Evolutionary conservation across 768 basidiomycete species (phyloP).

Genomic region (Calocybe gangraenosa): DNA sequence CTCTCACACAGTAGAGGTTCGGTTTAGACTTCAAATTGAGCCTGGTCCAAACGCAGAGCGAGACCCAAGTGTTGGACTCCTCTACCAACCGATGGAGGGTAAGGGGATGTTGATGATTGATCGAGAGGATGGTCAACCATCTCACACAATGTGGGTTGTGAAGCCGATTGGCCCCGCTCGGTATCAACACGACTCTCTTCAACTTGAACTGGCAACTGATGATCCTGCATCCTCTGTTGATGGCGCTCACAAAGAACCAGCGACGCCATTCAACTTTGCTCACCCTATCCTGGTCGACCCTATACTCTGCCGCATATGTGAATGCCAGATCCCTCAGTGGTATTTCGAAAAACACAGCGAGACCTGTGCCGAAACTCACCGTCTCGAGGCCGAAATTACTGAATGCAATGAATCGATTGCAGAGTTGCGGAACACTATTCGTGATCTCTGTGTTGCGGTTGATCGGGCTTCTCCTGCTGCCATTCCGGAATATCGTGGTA

Average conservation of each 20-base stretch:
- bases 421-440: conserved; percentile 84
- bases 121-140: conserved; percentile 79
- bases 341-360: conserved; percentile 99
- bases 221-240: conserved; percentile 38
- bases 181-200: conserved; percentile 61
- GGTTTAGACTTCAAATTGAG: conserved; percentile 81
- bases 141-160: conserved; percentile 98
- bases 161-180: conserved; percentile 75
- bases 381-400: conserved; percentile 90
- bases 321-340: conserved; percentile 95
- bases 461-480: conserved; percentile 68
- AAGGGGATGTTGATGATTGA: conserved; percentile 99
- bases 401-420: conserved; percentile 91
- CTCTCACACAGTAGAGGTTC: conserved; percentile 89
- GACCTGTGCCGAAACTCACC: conserved; percentile 94
- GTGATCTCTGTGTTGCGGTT: conserved; percentile 67
- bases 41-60: conserved; percentile 42
- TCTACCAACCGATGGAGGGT: conserved; percentile 90
- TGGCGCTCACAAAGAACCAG: conserved; percentile 36
- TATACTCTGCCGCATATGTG: conserved; percentile 96
- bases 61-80: conserved; percentile 47
- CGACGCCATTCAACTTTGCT: conserved; percentile 70
- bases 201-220: conserved; percentile 51
- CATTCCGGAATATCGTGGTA: conserved; percentile 80
- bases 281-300: conserved; percentile 76